A percentile compares a stretch with the other conserved stretches of the same genome.
Conservation (phyloP, 2,329 filamentous ascomycete genomes). For the Orbilia blumenaviensis region DNA sequence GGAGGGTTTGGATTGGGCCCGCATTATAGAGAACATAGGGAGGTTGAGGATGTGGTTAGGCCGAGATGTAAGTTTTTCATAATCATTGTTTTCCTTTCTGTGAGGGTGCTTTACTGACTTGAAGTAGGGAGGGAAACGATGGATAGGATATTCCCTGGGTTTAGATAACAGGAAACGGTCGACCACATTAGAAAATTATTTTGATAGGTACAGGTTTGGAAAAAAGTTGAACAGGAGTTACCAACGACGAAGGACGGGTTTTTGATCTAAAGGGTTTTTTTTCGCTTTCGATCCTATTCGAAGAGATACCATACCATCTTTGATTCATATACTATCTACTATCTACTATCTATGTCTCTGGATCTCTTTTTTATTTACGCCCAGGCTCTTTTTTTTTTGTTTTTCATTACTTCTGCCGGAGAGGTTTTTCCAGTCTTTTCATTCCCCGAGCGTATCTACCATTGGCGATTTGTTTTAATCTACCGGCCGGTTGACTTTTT, state of each 20-base stretch:
- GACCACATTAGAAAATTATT: no score
- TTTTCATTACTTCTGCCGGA: no score
- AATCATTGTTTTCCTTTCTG: not conserved
- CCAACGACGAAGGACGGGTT: not conserved
- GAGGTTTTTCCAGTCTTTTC: no score
- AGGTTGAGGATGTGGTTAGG: constrained; percentile 40
- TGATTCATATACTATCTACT: no score
- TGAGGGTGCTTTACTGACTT: not conserved
- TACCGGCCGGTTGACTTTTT: not conserved
- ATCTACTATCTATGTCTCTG: no score
- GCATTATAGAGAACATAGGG: constrained; percentile 12
- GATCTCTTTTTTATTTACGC: no score
- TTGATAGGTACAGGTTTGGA: no score
- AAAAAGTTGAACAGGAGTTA: no score
- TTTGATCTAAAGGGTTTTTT: not conserved
- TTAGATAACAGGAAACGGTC: constrained; percentile 20
- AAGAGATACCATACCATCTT: not conserved
- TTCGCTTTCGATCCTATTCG: not conserved
- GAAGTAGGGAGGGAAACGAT: constrained; percentile 40
- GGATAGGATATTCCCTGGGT: constrained; percentile 52
- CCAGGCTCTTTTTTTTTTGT: no score
- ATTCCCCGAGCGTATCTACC: not conserved
- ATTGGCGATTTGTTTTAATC: not conserved
- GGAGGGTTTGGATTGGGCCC: constrained; percentile 1
- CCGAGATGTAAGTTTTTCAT: constrained; percentile 42